Percentiles rank a stretch among this genome's conserved stretches.
phyloP scores from a whole-genome alignment of 2,329 filamentous ascomycete genomes.

The Nigrospora osmanthi region DNA sequence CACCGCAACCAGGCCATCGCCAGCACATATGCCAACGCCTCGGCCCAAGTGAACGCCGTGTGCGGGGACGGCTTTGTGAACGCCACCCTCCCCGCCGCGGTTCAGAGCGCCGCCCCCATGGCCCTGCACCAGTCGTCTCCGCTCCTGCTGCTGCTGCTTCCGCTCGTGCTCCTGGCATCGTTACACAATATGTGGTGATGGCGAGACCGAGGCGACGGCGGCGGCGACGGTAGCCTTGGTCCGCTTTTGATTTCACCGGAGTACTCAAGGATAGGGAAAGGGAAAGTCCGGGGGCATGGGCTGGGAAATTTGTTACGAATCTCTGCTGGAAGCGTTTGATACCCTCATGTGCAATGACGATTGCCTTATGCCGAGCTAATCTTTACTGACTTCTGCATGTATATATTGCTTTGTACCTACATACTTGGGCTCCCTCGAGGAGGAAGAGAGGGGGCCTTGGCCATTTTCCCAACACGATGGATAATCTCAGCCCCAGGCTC shows the following conservation, averaged over 20 bases:
- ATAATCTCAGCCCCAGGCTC: too few species aligned
- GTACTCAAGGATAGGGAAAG: too few species aligned
- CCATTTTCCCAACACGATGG: not conserved
- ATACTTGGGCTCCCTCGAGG: not conserved
- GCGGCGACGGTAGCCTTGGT: too few species aligned
- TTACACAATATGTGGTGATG: too few species aligned
- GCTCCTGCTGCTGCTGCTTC: constrained; percentile 13
- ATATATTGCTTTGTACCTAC: not conserved
- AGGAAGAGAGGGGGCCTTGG: not conserved
- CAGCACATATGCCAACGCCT: constrained; percentile 62
- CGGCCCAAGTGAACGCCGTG: constrained; percentile 61
- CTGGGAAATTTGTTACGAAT: too few species aligned
- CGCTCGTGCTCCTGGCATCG: constrained; percentile 11
- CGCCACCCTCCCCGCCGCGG: constrained; percentile 36
- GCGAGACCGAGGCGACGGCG: too few species aligned
- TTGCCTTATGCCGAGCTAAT: not conserved
- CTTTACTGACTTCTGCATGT: not conserved
- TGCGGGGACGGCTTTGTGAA: constrained; percentile 54
- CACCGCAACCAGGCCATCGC: constrained; percentile 60
- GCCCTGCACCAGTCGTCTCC: constrained; percentile 10
- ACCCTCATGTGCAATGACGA: not conserved
- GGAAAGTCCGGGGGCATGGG: too few species aligned
- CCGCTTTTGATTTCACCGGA: too few species aligned
- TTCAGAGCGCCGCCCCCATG: constrained; percentile 10
- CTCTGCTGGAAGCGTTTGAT: not conserved